A percentile compares a stretch with the other conserved stretches of the same genome.
These are phyloP conservation scores for Triticum dicoccoides DNA, from an alignment of 176 grass and related monocot genomes.

Conservation along the genomic window DNA sequence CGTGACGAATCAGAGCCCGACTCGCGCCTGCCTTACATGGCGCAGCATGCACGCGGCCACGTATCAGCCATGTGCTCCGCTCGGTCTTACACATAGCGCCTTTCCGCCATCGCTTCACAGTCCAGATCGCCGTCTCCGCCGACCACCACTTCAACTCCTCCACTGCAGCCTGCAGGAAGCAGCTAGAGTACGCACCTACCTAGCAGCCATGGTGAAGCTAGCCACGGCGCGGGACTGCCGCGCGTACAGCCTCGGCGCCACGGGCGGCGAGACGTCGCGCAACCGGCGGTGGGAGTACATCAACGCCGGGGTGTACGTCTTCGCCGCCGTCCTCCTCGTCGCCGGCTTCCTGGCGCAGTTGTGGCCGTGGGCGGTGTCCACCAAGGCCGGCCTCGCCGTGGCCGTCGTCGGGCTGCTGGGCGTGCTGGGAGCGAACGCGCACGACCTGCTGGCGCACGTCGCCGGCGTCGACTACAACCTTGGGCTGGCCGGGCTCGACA, in stretches of 20 bases:
- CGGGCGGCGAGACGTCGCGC: not conserved
- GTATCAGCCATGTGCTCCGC: constrained; percentile 30
- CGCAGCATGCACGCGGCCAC: constrained; percentile 79
- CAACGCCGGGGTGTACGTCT: constrained; percentile 70
- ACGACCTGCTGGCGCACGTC: constrained; percentile 73
- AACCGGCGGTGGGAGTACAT: constrained; percentile 84
- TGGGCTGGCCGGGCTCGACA: constrained; percentile 46
- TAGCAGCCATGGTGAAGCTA: constrained; percentile 77
- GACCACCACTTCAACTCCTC: not conserved
- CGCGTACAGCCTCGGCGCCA: constrained; percentile 47
- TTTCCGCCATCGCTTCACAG: not conserved
- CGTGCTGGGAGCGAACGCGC: constrained; percentile 46
- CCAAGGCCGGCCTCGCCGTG: constrained; percentile 43
- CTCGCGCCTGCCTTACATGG: constrained; percentile 19
- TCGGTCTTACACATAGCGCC: not conserved
- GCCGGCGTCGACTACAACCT: constrained; percentile 68
- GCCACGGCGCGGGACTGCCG: constrained; percentile 71
- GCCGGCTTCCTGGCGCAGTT: constrained; percentile 53
- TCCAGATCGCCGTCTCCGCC: not conserved
- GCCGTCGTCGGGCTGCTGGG: constrained; percentile 34
- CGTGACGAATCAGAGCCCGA: not conserved
- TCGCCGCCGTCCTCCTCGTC: constrained; percentile 45
- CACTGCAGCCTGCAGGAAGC: too few relatives aligned
- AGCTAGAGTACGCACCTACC: too few relatives aligned
- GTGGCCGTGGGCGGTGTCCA: constrained; percentile 10